These are phyloP conservation scores for Chaetomium fimeti DNA, from an alignment of 495 filamentous ascomycete species.

Conservation along the genomic window DNA sequence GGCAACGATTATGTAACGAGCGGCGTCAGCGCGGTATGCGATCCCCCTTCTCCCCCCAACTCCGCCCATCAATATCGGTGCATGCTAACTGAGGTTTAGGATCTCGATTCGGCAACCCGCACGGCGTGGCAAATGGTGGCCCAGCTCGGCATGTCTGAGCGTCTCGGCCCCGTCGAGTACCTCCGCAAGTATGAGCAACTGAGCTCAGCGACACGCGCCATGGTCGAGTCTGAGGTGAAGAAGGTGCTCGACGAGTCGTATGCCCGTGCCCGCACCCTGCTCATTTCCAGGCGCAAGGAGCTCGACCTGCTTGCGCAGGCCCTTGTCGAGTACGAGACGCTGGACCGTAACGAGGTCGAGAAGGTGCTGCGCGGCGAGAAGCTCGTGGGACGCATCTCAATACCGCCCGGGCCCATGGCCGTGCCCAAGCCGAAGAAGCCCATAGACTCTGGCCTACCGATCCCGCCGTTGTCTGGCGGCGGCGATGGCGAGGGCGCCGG, in stretches of 20 bases:
- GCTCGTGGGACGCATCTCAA: constrained; percentile 53
- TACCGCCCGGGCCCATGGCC: constrained; percentile 50
- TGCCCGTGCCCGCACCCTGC: constrained; percentile 66
- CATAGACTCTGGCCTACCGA: constrained; percentile 28
- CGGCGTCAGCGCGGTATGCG: constrained; percentile 70
- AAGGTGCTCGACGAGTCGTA: constrained; percentile 79
- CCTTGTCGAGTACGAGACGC: constrained; percentile 88
- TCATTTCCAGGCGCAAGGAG: constrained; percentile 71
- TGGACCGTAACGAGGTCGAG: constrained; percentile 83
- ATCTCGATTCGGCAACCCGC: constrained; percentile 75
- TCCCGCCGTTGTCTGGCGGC: constrained; percentile 23
- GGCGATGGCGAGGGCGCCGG: constrained; percentile 7
- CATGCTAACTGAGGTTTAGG: constrained; percentile 50
- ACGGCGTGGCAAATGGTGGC: constrained; percentile 85
- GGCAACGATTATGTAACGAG: constrained; percentile 82
- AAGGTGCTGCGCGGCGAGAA: constrained; percentile 83
- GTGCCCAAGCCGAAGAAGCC: constrained; percentile 40
- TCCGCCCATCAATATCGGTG: neutral
- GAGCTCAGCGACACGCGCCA: constrained; percentile 76
- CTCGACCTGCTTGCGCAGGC: constrained; percentile 84
- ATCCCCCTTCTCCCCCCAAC: neutral
- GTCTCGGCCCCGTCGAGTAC: constrained; percentile 86
- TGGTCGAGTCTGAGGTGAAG: constrained; percentile 84
- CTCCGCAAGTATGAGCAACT: constrained; percentile 72
- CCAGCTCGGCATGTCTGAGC: constrained; percentile 80